Evolutionary conservation across 345 rosid species (phyloP).

Genomic region (Carallia pectinifolia): DNA sequence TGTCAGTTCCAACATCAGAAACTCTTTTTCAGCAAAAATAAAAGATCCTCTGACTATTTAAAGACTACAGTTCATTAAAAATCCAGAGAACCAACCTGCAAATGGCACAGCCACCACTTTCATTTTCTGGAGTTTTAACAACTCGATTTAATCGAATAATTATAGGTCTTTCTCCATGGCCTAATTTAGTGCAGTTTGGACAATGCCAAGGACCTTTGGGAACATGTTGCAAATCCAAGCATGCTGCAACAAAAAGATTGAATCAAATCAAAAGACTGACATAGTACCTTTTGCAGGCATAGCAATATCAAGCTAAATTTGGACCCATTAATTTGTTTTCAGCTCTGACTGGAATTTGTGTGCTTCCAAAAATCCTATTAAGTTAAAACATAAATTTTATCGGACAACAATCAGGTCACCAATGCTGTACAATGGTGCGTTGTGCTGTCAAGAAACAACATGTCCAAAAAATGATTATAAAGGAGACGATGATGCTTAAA

Average conservation of each 20-base stretch:
- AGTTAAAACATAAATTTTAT: too few relatives aligned
- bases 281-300: constrained; percentile 1
- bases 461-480: too few relatives aligned
- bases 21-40: too few relatives aligned
- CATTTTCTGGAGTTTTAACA: constrained; percentile 72
- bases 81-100: constrained; percentile 64
- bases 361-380: too few relatives aligned
- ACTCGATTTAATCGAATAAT: constrained; percentile 59
- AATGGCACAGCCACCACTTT: constrained; percentile 86
- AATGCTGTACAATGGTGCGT: too few relatives aligned
- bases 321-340: neutral
- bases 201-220: constrained; percentile 84
- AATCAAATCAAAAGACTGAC: constrained; percentile 13
- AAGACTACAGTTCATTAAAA: neutral
- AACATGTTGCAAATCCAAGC: constrained; percentile 58
- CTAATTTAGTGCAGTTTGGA: constrained; percentile 57
- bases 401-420: too few relatives aligned
- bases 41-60: neutral
- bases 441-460: too few relatives aligned
- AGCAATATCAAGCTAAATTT: neutral
- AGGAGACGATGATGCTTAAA: too few relatives aligned
- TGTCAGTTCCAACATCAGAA: too few relatives aligned
- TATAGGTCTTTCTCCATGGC: constrained; percentile 50
- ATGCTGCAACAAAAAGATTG: constrained; percentile 57
- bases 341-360: too few relatives aligned